Evolutionary conservation across 345 rosid genomes (phyloP), one percentile per base, ranked within the genome.

Genomic region (Ricinus communis): DNA sequence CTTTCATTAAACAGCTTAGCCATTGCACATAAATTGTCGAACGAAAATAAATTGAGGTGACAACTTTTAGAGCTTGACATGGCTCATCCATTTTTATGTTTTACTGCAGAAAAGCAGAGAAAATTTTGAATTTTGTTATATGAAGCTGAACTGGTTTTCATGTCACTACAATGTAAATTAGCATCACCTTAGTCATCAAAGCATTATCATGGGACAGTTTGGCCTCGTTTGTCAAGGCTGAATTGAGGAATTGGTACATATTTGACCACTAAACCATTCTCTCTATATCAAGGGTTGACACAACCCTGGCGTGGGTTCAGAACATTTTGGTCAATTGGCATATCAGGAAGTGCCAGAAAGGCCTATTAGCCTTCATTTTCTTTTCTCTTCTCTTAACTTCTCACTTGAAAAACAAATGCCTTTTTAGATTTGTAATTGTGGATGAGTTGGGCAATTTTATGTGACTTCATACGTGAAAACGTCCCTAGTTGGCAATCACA

Each of bases 21-120:
- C 58, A 18, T 38, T 73, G 60, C 67, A 28, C 51, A 65, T 38
- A 68, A 41, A 8, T 40, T 68, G 67, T 43, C 5, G 21, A 5
- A 38, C 30, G 43, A 8, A 56, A 76, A 67, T 75, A 30, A 65
- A 45, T 18, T 24, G 67, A 76, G 67, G 43, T 54, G 56, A 53
- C 65, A 71, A 58, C 40, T 25, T 14, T 49, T 24, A 30, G 65
- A 55, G 68, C 64, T 33, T 33, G 57, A 36, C 66, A 38, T 66
- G 25, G 30, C 62, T 66, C 76, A 61, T 55, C 64, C 76, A 70
- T 30, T 79, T 80, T 70, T 70, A 57, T 71, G 72, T 70, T 8
- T 64, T 64, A 12, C 24, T 66, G 74, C 73, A 71, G 60, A 69
- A 73, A 24, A 22, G 33, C 2, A 27, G 24, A 46, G n/a, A 56